Percentiles rank a stretch among this genome's conserved stretches.
These are phyloP conservation scores for Fusarium piperis DNA, from an alignment of 2,329 filamentous ascomycete genomes.

Conservation along the genomic window DNA sequence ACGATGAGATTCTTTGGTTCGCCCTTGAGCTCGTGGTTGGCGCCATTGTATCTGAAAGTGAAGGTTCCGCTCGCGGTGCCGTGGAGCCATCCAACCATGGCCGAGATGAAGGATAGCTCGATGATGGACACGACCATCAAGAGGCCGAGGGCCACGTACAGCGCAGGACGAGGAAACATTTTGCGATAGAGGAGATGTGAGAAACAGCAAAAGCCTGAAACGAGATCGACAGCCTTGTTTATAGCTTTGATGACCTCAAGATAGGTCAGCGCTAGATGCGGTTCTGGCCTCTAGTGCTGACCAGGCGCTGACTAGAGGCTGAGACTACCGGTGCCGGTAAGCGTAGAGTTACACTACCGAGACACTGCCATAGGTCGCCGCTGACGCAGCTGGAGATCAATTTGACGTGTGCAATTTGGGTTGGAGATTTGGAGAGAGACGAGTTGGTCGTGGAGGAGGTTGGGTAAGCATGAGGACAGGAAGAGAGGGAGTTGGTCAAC, in stretches of 20 bases:
- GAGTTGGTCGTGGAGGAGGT: not conserved
- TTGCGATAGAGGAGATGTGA: not conserved
- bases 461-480: not conserved
- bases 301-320: not conserved
- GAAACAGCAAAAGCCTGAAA: not conserved
- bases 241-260: not conserved
- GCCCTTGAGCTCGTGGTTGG: constrained; percentile 25
- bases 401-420: not conserved
- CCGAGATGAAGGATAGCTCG: constrained; percentile 42
- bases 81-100: constrained; percentile 43
- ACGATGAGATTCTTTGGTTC: constrained; percentile 38
- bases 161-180: constrained; percentile 9
- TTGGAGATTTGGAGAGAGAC: not conserved
- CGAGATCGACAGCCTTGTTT: not conserved
- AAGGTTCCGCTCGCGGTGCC: constrained; percentile 38
- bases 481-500: not conserved
- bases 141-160: constrained; percentile 38
- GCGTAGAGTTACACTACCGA: not conserved
- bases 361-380: not conserved
- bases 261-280: not conserved
- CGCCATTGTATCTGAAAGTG: constrained; percentile 17
- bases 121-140: constrained; percentile 43
- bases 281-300: not conserved
- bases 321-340: not conserved
- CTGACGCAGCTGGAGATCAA: not conserved